Evolutionary conservation across 2,329 filamentous ascomycete species (phyloP).

Genomic region (Cladobotryum mycophilum): DNA sequence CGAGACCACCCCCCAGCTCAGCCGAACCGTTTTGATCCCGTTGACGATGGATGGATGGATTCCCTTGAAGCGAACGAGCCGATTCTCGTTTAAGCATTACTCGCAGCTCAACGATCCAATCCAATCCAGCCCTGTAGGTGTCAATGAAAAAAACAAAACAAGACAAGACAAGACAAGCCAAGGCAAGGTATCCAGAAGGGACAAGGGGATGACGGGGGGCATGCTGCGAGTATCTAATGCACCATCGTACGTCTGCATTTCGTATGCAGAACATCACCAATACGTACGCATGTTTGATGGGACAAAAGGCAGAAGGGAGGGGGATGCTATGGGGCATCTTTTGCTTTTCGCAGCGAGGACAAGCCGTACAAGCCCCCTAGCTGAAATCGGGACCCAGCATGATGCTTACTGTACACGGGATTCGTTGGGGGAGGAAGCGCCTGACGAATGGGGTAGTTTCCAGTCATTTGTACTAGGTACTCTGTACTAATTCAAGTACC

Average conservation of each 20-base stretch:
- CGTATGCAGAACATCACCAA: not conserved
- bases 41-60: not conserved
- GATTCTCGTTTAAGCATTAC: too few species aligned
- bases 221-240: too few species aligned
- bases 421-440: not conserved
- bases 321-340: too few species aligned
- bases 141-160: too few species aligned
- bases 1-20: conserved; percentile 5
- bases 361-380: not conserved
- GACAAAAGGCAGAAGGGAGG: too few species aligned
- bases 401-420: not conserved
- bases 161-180: not conserved
- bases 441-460: conserved; percentile 17
- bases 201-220: not conserved
- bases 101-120: too few species aligned
- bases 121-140: too few species aligned
- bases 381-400: not conserved
- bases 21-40: not conserved
- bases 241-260: not conserved
- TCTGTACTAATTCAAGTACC: not conserved
- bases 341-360: too few species aligned
- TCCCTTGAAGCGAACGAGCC: not conserved
- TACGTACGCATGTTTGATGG: not conserved
- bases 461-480: conserved; percentile 2
- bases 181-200: not conserved